A percentile compares a stretch with the other conserved stretches of the same genome.
Conservation (phyloP, 805 yeast genomes). For the Blastobotrys terrestris region DNA sequence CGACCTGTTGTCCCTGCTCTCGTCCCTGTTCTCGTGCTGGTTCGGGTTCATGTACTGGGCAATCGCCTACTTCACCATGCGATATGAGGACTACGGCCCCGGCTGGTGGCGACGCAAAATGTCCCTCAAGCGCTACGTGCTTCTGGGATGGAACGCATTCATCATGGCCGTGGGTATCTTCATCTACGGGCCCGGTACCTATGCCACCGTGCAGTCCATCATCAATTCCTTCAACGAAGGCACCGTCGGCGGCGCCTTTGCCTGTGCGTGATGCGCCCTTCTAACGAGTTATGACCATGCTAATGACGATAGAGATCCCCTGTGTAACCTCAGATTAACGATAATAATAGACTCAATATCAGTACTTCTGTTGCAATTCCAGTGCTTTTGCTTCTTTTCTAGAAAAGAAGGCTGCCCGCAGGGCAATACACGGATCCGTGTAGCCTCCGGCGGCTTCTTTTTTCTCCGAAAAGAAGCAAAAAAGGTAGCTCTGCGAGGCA, state of each 20-base stretch:
- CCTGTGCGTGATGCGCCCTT: conserved; percentile 33
- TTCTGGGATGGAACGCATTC: conserved; percentile 32
- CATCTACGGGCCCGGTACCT: conserved; percentile 54
- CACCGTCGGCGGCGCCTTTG: conserved; percentile 46
- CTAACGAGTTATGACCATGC: background rate
- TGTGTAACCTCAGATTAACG: too few relatives aligned
- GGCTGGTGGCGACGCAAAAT: conserved; percentile 28
- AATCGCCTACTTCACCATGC: conserved; percentile 46
- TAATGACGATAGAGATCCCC: too few relatives aligned
- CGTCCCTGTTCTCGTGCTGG: conserved; percentile 60
- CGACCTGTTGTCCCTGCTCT: conserved; percentile 51
- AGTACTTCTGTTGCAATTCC: too few relatives aligned
- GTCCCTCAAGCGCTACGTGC: conserved; percentile 32
- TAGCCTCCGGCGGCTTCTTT: too few relatives aligned
- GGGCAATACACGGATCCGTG: too few relatives aligned
- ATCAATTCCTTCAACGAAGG: conserved; percentile 44
- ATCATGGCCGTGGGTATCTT: conserved; percentile 46
- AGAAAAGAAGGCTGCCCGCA: too few relatives aligned
- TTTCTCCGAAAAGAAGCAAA: too few relatives aligned
- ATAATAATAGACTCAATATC: too few relatives aligned
- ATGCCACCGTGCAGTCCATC: conserved; percentile 50
- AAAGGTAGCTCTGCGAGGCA: too few relatives aligned
- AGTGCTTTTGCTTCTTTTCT: too few relatives aligned
- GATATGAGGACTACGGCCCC: conserved; percentile 32
- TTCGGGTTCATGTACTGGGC: conserved; percentile 61